These are phyloP conservation scores for Pseudocercospora crystallina DNA, from an alignment of 2,329 filamentous ascomycete species.

Conservation along the genomic window DNA sequence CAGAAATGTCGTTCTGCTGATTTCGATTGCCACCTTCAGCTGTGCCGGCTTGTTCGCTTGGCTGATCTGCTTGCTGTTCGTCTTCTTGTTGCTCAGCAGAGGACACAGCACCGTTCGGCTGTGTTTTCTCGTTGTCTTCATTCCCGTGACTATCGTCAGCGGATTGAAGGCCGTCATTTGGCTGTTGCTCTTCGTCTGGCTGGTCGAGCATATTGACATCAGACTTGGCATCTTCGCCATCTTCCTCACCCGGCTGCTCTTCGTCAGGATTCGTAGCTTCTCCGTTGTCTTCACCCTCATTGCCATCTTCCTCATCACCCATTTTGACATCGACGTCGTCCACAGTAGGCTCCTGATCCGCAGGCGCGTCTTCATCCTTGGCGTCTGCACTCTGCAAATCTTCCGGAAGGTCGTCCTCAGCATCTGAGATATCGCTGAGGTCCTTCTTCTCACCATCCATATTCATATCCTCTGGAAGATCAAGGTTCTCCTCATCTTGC, in stretches of 20 bases:
- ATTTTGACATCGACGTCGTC: conserved; percentile 26
- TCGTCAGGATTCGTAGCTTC: conserved; percentile 32
- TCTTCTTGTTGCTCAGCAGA: conserved; percentile 35
- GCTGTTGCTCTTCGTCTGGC: conserved; percentile 39
- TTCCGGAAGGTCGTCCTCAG: conserved; percentile 33
- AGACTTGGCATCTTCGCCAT: conserved; percentile 42
- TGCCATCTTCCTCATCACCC: conserved; percentile 20
- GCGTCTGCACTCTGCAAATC: conserved; percentile 20
- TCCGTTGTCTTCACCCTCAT: conserved; percentile 26
- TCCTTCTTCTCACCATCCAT: conserved; percentile 66
- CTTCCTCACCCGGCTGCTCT: conserved; percentile 35
- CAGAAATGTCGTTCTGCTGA: conserved; percentile 17
- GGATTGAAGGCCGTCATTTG: conserved; percentile 47
- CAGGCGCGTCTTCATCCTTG: conserved; percentile 15
- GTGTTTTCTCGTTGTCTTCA: conserved; percentile 41
- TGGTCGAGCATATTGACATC: conserved; percentile 43
- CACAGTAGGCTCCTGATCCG: conserved; percentile 16
- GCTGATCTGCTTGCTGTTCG: conserved; percentile 24
- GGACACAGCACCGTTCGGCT: conserved; percentile 41
- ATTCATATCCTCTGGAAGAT: conserved; percentile 85
- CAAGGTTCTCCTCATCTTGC: conserved; percentile 77
- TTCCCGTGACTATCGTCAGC: conserved; percentile 44
- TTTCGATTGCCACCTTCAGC: conserved; percentile 24
- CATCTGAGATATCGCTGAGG: conserved; percentile 46
- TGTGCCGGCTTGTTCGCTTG: conserved; percentile 24